Percentiles rank a stretch among this genome's conserved stretches.
Evolutionary conservation across 768 basidiomycete genomes (phyloP).

Genomic region (Russula virescens): DNA sequence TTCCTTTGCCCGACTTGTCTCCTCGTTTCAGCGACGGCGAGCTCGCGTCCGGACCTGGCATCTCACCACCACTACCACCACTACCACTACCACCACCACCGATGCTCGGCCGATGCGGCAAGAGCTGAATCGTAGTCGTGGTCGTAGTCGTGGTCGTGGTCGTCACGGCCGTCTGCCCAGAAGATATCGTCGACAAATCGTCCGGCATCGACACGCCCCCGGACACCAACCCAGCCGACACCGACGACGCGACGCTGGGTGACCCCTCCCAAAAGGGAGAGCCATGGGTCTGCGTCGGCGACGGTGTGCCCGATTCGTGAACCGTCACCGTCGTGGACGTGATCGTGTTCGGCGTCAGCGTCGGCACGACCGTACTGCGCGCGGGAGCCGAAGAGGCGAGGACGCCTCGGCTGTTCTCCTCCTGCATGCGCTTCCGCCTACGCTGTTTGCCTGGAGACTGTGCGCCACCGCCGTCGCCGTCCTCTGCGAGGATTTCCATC

Average conservation of each 20-base stretch:
- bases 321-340: slow-evolving; percentile 10
- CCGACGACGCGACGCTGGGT: no score
- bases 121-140: neutral
- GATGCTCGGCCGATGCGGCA: slow-evolving; percentile 3
- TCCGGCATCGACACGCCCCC: neutral
- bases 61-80: no score
- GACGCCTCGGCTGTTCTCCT: neutral
- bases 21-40: neutral
- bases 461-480: neutral
- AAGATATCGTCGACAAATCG: neutral
- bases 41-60: neutral
- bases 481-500: slow-evolving; percentile 16
- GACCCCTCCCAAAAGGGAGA: neutral
- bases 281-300: neutral
- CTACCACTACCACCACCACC: neutral
- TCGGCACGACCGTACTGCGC: neutral
- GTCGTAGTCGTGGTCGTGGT: neutral
- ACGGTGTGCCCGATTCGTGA: neutral
- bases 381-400: neutral
- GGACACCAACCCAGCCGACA: neutral
- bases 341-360: slow-evolving; percentile 1
- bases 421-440: slow-evolving; percentile 3
- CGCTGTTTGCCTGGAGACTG: neutral
- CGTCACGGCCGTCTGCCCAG: neutral
- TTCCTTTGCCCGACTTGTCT: slow-evolving; percentile 9